These are phyloP conservation scores for Leptodontidium sp. DNA, from an alignment of 2,329 filamentous ascomycete species.

Conservation along the genomic window DNA sequence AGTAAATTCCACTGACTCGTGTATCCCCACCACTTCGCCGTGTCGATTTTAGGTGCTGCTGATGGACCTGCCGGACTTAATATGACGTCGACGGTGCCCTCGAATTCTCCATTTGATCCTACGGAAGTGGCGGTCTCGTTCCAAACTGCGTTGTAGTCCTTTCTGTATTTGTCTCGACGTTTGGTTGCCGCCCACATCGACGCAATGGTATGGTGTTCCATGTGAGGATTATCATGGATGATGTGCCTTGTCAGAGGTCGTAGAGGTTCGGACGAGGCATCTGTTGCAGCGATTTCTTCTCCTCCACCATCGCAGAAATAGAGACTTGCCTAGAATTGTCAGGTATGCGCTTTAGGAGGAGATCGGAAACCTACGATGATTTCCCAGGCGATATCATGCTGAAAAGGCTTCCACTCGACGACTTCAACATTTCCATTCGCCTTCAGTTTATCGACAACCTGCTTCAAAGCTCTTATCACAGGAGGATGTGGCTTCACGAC, in stretches of 20 bases:
- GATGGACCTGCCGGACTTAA: slow-evolving; percentile 66
- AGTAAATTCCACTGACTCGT: slow-evolving; percentile 74
- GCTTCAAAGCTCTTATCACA: slow-evolving; percentile 62
- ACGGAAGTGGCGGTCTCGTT: slow-evolving; percentile 46
- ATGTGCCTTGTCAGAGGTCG: slow-evolving; percentile 67
- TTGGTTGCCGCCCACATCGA: slow-evolving; percentile 53
- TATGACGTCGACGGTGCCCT: slow-evolving; percentile 63
- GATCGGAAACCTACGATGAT: slow-evolving; percentile 52
- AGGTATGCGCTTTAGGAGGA: not conserved
- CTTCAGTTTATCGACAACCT: slow-evolving; percentile 60
- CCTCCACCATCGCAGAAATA: slow-evolving; percentile 69
- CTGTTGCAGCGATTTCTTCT: slow-evolving; percentile 59
- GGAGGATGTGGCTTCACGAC: slow-evolving; percentile 68
- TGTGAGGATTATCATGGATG: slow-evolving; percentile 59
- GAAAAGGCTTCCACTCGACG: slow-evolving; percentile 61
- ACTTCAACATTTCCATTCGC: slow-evolving; percentile 57
- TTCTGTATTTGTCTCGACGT: slow-evolving; percentile 50
- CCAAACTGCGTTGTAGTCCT: slow-evolving; percentile 38
- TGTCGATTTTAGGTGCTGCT: slow-evolving; percentile 59
- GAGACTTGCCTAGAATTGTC: slow-evolving; percentile 37
- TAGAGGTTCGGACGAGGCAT: slow-evolving; percentile 63
- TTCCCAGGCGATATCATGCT: slow-evolving; percentile 59
- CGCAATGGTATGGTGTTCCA: slow-evolving; percentile 51
- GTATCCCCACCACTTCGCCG: slow-evolving; percentile 68
- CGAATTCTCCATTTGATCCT: slow-evolving; percentile 37